Base-by-base conservation (phyloP, 1,284 basidiomycete genomes). In the Cystobasidium pallidum region DNA sequence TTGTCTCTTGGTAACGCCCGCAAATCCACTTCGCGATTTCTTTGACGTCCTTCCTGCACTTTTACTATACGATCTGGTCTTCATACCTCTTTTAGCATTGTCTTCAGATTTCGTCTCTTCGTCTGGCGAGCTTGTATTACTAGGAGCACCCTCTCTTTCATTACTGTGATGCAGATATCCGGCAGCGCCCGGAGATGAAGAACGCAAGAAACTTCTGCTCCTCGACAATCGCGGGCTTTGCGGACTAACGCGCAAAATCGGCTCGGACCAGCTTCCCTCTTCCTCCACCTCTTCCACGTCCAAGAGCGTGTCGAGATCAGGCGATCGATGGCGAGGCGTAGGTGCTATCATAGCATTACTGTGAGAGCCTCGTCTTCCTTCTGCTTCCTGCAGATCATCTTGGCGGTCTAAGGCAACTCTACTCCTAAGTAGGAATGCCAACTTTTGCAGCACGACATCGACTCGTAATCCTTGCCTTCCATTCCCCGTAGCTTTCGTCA, bases 361-460 rank as follows among this genome's bases (percentile, higher is more conserved):
- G 2, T 26, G n/a, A n/a, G n/a, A n/a, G n/a, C 49, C 8, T 1
- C 3, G 32, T n/a, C 26, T 34, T 1, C 57, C n/a, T 36, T 36
- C 19, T 13, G 3, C 32, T 34, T 36, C 30, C 30, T 30, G 39
- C 15, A 30, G 13, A 58, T 28, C 34, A 6, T 61, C 58, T 39
- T 19, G n/a, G 2, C 15, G 32, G n/a, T 59, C 36, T 0, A 61
- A 21, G 51, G 26, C 47, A 0, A 76, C 36, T 19, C 71, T 64
- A 2, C 52, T 43, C 1, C 73, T 65, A 0, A 78, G 36, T 7
- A 74, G 47, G 2, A 66, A 64, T 54, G 75, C 45, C 24, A 76
- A 28, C 39, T 78, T 78, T 36, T 76, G 77, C 0, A 78, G 36
- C 17, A 73, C 73, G 49, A 72, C 73, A 66, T 77, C 76, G 32